These are phyloP conservation scores for Pisolithus marmoratus DNA, from an alignment of 768 basidiomycete species.

Conservation along the genomic window DNA sequence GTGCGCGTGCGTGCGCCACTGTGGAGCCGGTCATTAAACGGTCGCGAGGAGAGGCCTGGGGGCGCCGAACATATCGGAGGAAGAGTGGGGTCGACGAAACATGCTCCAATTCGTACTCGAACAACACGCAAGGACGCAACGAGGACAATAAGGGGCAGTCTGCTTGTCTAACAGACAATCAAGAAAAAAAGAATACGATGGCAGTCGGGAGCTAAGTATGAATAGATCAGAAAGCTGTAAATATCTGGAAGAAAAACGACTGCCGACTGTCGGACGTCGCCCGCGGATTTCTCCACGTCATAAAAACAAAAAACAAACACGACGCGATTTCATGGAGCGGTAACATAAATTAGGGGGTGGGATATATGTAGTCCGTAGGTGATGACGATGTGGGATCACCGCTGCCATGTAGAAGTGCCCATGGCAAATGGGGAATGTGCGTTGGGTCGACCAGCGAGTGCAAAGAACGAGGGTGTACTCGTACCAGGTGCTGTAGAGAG, in stretches of 20 bases:
- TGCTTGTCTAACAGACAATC: background rate
- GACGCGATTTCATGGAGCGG: background rate
- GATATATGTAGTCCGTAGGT: background rate
- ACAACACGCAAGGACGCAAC: background rate
- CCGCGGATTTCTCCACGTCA: background rate
- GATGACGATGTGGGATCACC: background rate
- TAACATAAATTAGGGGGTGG: background rate
- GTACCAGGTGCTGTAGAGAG: constrained; percentile 2
- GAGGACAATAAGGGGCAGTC: background rate
- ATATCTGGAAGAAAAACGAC: too few relatives aligned
- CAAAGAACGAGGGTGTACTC: constrained; percentile 26
- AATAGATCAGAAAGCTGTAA: too few relatives aligned
- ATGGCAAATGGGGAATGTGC: constrained; percentile 36
- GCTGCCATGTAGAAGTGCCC: constrained; percentile 23
- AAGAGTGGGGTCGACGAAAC: background rate
- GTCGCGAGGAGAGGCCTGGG: background rate
- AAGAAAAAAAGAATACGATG: too few relatives aligned
- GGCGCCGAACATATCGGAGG: background rate
- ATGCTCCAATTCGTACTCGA: background rate
- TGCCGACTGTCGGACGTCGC: background rate
- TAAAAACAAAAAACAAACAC: background rate
- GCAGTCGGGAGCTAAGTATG: too few relatives aligned
- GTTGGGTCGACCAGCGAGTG: constrained; percentile 32
- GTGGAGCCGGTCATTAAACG: background rate
- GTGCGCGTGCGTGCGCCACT: background rate